Conservation (phyloP, 371 early-diverging fungal genomes). For the Nematocida displodere region DNA sequence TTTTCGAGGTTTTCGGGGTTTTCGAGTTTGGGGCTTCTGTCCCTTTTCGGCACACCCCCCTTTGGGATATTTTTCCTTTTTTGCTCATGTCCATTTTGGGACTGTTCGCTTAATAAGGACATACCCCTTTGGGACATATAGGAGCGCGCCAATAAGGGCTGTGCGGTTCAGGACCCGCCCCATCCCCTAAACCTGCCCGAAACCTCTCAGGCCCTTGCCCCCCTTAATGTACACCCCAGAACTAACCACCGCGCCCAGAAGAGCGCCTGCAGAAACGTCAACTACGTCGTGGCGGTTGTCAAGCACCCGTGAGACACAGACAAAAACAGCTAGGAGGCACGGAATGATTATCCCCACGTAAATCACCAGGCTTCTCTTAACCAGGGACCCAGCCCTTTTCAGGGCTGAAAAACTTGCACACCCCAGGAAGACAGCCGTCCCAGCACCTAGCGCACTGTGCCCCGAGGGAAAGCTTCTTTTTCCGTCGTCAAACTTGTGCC, state of each 20-base stretch:
- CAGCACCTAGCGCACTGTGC: constrained; percentile 14
- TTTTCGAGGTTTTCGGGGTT: too few species aligned
- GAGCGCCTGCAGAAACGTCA: constrained; percentile 7
- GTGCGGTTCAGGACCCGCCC: too few species aligned
- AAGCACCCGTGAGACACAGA: not conserved
- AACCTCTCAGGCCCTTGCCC: too few species aligned
- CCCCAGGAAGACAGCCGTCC: constrained; percentile 7
- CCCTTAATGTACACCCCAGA: too few species aligned
- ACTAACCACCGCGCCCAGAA: not conserved
- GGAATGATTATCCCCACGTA: constrained; percentile 18
- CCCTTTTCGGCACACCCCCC: too few species aligned
- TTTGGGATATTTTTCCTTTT: too few species aligned
- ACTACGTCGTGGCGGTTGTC: constrained; percentile 40
- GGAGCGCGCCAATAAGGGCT: too few species aligned
- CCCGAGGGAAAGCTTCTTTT: constrained; percentile 46
- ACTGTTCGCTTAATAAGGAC: too few species aligned
- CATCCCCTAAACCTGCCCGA: too few species aligned
- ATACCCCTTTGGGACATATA: too few species aligned
- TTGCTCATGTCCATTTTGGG: too few species aligned
- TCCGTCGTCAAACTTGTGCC: not conserved
- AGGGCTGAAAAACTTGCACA: not conserved
- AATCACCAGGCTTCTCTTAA: not conserved
- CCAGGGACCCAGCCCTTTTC: not conserved
- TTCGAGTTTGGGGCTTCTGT: too few species aligned
- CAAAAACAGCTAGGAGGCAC: not conserved